A percentile compares a stretch with the other conserved stretches of the same genome.
phyloP scores from a whole-genome alignment of 495 filamentous ascomycete species.

The Pseudoneurospora amorphoporcata region DNA sequence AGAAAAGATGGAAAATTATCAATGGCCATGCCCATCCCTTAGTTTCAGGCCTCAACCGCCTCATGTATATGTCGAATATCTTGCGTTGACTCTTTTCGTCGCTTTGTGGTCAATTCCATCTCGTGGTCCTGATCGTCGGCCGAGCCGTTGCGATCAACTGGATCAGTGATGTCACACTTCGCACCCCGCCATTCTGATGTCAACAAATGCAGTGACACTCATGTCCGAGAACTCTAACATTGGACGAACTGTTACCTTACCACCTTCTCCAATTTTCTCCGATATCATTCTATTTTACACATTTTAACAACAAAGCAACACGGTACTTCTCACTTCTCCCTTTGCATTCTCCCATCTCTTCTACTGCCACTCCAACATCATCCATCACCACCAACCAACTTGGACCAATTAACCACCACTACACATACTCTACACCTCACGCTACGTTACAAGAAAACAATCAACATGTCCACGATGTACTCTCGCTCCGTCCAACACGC shows the following conservation, averaged over 20 bases:
- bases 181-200: background rate
- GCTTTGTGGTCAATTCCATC: background rate
- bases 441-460: background rate
- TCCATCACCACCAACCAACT: background rate
- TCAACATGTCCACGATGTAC: background rate
- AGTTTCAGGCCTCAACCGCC: fast-evolving
- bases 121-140: background rate
- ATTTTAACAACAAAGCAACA: no score
- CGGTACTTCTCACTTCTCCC: background rate
- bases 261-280: background rate
- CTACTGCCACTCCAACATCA: background rate
- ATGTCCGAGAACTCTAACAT: background rate
- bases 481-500: background rate
- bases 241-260: background rate
- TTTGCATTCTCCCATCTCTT: no score
- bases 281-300: background rate
- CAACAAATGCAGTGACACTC: background rate
- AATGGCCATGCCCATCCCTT: fast-evolving
- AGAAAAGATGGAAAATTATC: fast-evolving
- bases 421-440: no score
- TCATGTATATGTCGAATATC: background rate
- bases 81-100: background rate
- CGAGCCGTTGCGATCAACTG: background rate
- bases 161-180: background rate
- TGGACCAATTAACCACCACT: background rate